A percentile compares a stretch with the other conserved stretches of the same genome.
These are phyloP conservation scores for Trichoderma citrinoviride DNA, from an alignment of 2,329 filamentous ascomycete species.

Conservation along the genomic window DNA sequence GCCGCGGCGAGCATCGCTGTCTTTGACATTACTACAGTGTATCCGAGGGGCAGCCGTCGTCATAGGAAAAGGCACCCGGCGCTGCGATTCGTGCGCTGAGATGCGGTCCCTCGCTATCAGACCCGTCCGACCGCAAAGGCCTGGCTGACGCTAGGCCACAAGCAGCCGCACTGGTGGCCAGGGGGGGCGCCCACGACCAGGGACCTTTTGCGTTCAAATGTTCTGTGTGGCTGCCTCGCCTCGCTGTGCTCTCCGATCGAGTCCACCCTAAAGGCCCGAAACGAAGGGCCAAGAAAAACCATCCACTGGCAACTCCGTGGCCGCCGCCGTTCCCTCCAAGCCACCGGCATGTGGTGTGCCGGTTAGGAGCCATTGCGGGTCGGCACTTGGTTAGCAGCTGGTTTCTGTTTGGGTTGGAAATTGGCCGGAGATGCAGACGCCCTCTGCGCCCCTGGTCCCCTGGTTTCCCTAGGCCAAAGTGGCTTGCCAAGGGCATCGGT, in stretches of 20 bases:
- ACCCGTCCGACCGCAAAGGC: neutral
- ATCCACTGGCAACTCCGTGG: constrained; percentile 9
- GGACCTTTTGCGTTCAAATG: neutral
- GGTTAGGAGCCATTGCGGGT: constrained; percentile 6
- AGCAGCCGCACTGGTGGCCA: neutral
- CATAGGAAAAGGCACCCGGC: neutral
- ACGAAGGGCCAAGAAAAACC: constrained; percentile 16
- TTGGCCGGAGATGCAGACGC: constrained; percentile 10
- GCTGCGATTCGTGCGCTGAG: constrained; percentile 11
- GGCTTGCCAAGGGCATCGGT: constrained; percentile 7
- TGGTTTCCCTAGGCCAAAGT: neutral
- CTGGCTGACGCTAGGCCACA: constrained; percentile 13
- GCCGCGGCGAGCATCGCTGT: constrained; percentile 5
- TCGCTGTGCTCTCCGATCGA: neutral
- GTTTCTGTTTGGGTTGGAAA: constrained; percentile 4
- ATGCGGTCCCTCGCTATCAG: constrained; percentile 9
- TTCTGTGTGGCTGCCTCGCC: neutral
- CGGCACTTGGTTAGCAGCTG: constrained; percentile 1
- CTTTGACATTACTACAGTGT: constrained; percentile 7
- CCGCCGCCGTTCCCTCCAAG: neutral
- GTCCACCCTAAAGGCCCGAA: constrained; percentile 11
- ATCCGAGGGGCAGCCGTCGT: constrained; percentile 8
- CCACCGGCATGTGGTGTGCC: constrained; percentile 17
- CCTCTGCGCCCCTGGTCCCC: neutral
- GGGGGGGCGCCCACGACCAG: neutral